A percentile compares a stretch with the other conserved stretches of the same genome.
Evolutionary conservation across 164 flowering plant genomes (phyloP).

Genomic region (Macadamia integrifolia): DNA sequence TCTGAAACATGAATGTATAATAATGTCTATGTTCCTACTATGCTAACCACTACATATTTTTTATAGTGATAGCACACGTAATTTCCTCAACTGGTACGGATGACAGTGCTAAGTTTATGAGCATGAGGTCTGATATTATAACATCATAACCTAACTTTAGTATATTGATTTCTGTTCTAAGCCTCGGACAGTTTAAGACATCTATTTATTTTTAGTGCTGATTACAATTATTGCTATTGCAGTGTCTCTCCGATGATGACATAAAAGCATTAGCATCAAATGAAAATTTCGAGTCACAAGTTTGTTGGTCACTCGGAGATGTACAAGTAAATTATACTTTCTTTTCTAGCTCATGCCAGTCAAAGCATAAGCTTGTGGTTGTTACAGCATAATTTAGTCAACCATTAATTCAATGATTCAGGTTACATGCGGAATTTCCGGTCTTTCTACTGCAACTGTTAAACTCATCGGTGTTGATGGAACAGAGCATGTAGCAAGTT

Average conservation of each 20-base stretch:
- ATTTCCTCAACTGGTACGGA: too few species aligned
- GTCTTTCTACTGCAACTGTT: constrained; percentile 92
- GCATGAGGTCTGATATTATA: too few species aligned
- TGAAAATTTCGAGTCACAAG: constrained; percentile 85
- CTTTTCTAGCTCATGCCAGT: background rate
- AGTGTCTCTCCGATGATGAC: constrained; percentile 86
- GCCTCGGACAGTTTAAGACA: too few species aligned
- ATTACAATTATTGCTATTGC: constrained; percentile 13
- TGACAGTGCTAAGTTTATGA: too few species aligned
- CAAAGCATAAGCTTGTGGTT: background rate
- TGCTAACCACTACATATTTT: too few species aligned
- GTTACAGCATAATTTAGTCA: background rate
- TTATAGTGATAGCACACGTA: too few species aligned
- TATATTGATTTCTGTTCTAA: too few species aligned
- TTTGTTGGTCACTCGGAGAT: constrained; percentile 75
- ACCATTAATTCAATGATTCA: constrained; percentile 16
- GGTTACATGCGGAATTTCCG: constrained; percentile 92
- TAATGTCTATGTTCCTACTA: too few species aligned
- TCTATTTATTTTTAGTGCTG: constrained; percentile 1
- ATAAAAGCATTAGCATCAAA: constrained; percentile 77
- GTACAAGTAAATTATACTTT: constrained; percentile 51
- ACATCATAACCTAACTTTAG: too few species aligned
- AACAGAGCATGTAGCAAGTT: constrained; percentile 66
- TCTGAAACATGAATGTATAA: too few species aligned
- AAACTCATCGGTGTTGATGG: constrained; percentile 66